Base-by-base conservation (phyloP, 257 asterid genomes). In the Jaltomata sinuosa region DNA sequence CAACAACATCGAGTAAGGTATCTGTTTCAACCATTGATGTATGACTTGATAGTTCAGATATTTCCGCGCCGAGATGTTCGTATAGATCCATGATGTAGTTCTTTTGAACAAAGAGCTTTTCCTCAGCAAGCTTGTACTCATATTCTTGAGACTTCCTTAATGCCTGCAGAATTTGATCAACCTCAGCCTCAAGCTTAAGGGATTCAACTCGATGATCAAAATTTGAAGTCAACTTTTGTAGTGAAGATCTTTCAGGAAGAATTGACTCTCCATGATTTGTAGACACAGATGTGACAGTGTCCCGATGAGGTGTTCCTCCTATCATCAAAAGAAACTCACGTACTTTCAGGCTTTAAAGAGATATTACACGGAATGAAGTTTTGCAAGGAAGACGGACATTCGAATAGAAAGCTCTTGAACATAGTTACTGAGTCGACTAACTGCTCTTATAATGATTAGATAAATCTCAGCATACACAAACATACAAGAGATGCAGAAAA, bases 41-140 rank as follows among this genome's bases (percentile, higher is more conserved):
- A 59, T 85, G 84, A 54, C 72, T 85, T 8, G 86, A 87, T 15
- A 91, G 89, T 25, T 85, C 89, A 64, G 82, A 78, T 85, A 91
- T 91, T 87, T 92, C 96, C 55, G 85, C 55, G 57, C 91, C 86
- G 12, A 94, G 94, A 88, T 88, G 93, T 82, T 89, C 89, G 31
- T 90, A 90, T 42, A 94, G 91, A 84, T 88, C 84, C 29, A 90
- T 79, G 79, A 94, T 86, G 38, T 54, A 74, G 85, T 87, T 84
- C 90, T 90, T 92, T 86, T 91, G 93, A 45, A 87, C 88, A 40
- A 85, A 50, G 52, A 93, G 94, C 85, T 76, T 85, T 88, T 91
- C 92, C 90, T 87, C 94, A 0, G 93, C 94, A 59, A 94, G 87
- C 67, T 80, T 87, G 87, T 88, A 92, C 78, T 93, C 97, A 31